Conservation (phyloP, 371 early-diverging fungal genomes). For the Apophysomyces ossiformis region DNA sequence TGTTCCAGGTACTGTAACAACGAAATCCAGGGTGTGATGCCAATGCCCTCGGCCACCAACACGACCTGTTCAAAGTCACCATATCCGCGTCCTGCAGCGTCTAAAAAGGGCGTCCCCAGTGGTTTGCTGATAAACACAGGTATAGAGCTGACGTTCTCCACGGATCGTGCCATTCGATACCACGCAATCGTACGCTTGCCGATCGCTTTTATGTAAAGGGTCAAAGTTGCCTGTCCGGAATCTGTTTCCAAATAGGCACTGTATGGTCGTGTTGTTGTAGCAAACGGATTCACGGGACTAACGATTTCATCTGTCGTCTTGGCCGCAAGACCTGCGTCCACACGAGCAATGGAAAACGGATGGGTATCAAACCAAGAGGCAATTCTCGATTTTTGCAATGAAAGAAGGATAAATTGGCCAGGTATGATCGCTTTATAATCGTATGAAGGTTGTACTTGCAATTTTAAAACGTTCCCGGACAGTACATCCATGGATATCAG, state of each 20-base stretch:
- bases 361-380: slow-evolving; percentile 24
- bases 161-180: slow-evolving; percentile 14
- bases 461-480: slow-evolving; percentile 29
- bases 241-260: slow-evolving; percentile 1
- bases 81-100: slow-evolving; percentile 22
- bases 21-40: slow-evolving; percentile 51
- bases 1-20: slow-evolving; percentile 31
- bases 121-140: slow-evolving; percentile 36
- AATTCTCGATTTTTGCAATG: slow-evolving; percentile 20
- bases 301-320: neutral
- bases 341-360: slow-evolving; percentile 44
- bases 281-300: slow-evolving; percentile 7
- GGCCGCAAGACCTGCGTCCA: slow-evolving; percentile 13
- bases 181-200: slow-evolving; percentile 28
- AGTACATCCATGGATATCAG: slow-evolving; percentile 23
- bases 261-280: neutral
- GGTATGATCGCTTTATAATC: slow-evolving; percentile 12
- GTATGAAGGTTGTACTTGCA: slow-evolving; percentile 29
- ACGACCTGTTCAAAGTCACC: slow-evolving; percentile 35
- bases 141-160: neutral
- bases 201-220: slow-evolving; percentile 37
- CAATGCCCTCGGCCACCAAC: slow-evolving; percentile 46
- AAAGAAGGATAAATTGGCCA: slow-evolving; percentile 37
- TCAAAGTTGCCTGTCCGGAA: slow-evolving; percentile 16
- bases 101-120: slow-evolving; percentile 26